These are phyloP conservation scores for Mayamaea pseudoterrestris DNA, from an alignment of 108 stramenopile genomes.

Conservation along the genomic window DNA sequence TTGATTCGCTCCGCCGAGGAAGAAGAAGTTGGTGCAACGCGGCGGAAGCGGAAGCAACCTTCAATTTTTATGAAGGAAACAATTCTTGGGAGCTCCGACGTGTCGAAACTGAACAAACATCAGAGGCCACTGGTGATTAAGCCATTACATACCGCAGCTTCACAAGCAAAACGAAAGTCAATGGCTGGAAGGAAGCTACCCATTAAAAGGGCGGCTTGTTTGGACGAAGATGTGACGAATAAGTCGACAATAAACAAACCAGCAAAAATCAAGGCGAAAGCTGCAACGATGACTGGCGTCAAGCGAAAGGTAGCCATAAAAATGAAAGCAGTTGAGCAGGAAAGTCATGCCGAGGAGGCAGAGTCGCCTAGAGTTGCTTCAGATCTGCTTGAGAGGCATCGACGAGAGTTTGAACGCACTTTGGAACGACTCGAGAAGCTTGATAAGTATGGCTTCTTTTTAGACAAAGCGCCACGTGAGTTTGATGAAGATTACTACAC, in stretches of 20 bases:
- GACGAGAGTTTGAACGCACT: constrained; percentile 59
- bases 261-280: not conserved
- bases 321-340: too few species aligned
- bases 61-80: constrained; percentile 3
- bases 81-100: not conserved
- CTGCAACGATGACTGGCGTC: not conserved
- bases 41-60: constrained; percentile 20
- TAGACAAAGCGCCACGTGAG: constrained; percentile 42
- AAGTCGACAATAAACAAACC: constrained; percentile 1
- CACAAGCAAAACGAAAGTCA: too few species aligned
- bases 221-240: too few species aligned
- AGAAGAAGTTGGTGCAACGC: constrained; percentile 20
- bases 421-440: constrained; percentile 51
- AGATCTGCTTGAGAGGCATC: constrained; percentile 48
- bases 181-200: too few species aligned
- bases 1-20: constrained; percentile 46
- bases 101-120: not conserved
- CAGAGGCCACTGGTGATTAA: not conserved
- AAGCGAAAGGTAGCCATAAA: not conserved
- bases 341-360: constrained; percentile 6
- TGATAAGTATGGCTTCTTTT: constrained; percentile 62
- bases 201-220: too few species aligned
- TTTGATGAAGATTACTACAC: constrained; percentile 40
- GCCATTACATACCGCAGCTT: constrained; percentile 4
- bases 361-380: constrained; percentile 3